Percentiles rank a stretch among this genome's conserved stretches.
Conservation (phyloP, 2,329 filamentous ascomycete species). For the Aspergillus cejpii region DNA sequence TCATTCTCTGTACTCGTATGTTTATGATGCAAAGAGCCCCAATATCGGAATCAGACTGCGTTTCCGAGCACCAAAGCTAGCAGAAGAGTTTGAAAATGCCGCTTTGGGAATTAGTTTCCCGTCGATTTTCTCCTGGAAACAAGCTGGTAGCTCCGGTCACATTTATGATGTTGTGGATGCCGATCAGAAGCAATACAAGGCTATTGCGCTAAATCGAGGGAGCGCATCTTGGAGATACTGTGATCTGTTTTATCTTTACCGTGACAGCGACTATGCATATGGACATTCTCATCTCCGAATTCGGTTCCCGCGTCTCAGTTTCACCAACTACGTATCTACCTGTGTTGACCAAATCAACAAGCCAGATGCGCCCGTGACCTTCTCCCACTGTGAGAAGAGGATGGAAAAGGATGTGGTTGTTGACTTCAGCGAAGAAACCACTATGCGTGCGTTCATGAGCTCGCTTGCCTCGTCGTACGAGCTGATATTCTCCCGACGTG, state of each 20-base stretch:
- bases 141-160: slow-evolving; percentile 18
- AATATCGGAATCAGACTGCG: slow-evolving; percentile 25
- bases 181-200: slow-evolving; percentile 29
- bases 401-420: slow-evolving; percentile 9
- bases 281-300: slow-evolving; percentile 20
- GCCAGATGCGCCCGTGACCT: slow-evolving; percentile 19
- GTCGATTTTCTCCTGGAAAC: slow-evolving; percentile 22
- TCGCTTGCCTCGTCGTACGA: slow-evolving; percentile 23
- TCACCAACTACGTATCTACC: slow-evolving; percentile 27
- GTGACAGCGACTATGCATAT: slow-evolving; percentile 25
- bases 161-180: slow-evolving; percentile 27
- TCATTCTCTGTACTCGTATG: slow-evolving; percentile 24
- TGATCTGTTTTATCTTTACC: slow-evolving; percentile 26
- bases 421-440: slow-evolving; percentile 18
- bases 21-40: slow-evolving; percentile 27
- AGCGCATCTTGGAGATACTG: slow-evolving; percentile 21
- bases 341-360: slow-evolving; percentile 27
- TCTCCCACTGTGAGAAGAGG: slow-evolving; percentile 29
- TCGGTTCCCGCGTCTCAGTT: slow-evolving; percentile 23
- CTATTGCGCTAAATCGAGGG: slow-evolving; percentile 18
- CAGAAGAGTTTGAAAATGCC: slow-evolving; percentile 23
- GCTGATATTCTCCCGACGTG: slow-evolving; percentile 24
- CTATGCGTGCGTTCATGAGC: slow-evolving; percentile 22
- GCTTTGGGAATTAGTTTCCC: slow-evolving; percentile 19
- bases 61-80: slow-evolving; percentile 20